phyloP scores from a whole-genome alignment of 164 flowering plant species.

The Macadamia integrifolia region DNA sequence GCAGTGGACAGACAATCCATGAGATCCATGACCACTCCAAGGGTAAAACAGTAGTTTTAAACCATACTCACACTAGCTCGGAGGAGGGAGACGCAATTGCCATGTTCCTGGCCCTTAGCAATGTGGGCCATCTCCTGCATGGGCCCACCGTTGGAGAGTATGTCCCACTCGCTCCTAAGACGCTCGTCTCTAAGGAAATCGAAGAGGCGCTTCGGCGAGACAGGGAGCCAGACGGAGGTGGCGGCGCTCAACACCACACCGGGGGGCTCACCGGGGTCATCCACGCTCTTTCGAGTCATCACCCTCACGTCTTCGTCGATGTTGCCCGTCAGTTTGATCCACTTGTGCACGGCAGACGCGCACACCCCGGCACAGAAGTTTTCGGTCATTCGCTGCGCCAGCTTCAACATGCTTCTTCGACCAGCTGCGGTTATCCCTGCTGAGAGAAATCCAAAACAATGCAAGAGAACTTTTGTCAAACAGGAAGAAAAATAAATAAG shows the following conservation, averaged over 20 bases:
- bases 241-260: conserved; percentile 93
- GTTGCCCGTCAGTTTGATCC: conserved; percentile 86
- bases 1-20: no score
- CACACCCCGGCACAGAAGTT: conserved; percentile 95
- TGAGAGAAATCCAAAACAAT: background rate
- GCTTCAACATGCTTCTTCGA: conserved; percentile 87
- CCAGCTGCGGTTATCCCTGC: conserved; percentile 78
- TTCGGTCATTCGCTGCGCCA: conserved; percentile 88
- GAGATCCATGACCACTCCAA: no score
- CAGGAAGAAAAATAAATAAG: no score
- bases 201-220: conserved; percentile 75
- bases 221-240: conserved; percentile 93
- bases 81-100: conserved; percentile 93
- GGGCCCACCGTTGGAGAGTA: conserved; percentile 93
- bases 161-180: conserved; percentile 94
- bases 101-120: conserved; percentile 92
- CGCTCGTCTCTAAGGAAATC: conserved; percentile 88
- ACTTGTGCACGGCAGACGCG: conserved; percentile 82
- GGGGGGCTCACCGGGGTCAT: conserved; percentile 95
- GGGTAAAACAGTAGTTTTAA: no score
- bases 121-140: conserved; percentile 98
- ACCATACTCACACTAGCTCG: conserved; percentile 61
- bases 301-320: conserved; percentile 81
- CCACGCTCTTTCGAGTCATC: conserved; percentile 88
- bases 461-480: no score